Conservation (phyloP, 225 moss, liverwort and hornwort genomes). For the Thuidium tamariscinum region DNA sequence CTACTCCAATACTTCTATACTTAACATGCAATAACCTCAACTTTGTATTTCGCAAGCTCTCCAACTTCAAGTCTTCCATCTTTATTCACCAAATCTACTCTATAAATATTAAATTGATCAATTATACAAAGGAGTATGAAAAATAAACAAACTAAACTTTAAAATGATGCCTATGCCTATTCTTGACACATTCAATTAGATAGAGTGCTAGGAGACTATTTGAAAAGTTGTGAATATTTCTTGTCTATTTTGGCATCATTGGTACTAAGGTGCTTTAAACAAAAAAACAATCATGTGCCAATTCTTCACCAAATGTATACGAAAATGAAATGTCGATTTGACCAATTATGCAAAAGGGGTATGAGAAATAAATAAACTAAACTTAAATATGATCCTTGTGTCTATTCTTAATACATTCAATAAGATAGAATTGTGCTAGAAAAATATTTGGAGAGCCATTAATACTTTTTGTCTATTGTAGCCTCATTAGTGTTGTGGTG, state of each 20-base stretch:
- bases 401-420: neutral
- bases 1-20: neutral
- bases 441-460: accelerated
- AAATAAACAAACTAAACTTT: no score
- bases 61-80: neutral
- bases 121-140: neutral
- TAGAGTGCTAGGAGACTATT: neutral
- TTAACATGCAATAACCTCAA: neutral
- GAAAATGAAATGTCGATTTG: no score
- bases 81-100: neutral
- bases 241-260: neutral
- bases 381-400: neutral
- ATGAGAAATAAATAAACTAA: no score
- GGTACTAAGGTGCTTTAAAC: neutral
- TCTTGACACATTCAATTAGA: no score
- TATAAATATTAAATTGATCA: neutral
- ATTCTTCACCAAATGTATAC: no score
- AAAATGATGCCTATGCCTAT: neutral
- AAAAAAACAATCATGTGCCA: no score
- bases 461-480: neutral
- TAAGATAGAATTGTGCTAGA: neutral
- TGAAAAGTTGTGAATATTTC: accelerated
- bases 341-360: neutral
- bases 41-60: neutral
- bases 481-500: neutral